Conservation (phyloP, 139 green algal species). For the Tetraselmis striata region DNA sequence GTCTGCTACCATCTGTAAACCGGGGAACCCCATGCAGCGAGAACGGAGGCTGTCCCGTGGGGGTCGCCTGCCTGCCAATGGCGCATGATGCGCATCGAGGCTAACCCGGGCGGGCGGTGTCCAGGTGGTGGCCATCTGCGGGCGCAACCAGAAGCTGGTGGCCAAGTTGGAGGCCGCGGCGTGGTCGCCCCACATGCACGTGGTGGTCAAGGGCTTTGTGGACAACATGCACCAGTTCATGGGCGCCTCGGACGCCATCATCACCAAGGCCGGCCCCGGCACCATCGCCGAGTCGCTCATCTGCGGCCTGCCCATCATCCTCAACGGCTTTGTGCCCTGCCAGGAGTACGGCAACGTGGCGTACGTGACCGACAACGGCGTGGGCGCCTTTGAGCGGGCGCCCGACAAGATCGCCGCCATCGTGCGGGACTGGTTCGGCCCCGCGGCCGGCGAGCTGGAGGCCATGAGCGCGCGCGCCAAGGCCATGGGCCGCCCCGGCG, state of each 20-base stretch:
- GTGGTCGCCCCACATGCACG: conserved; percentile 22
- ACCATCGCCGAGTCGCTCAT: conserved; percentile 97
- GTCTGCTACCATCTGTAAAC: too few species aligned
- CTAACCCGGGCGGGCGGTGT: too few species aligned
- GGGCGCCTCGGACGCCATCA: conserved; percentile 76
- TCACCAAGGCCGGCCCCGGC: conserved; percentile 81
- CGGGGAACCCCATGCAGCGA: too few species aligned
- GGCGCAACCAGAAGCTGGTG: conserved; percentile 80
- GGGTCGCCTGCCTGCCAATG: too few species aligned
- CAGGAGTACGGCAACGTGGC: conserved; percentile 36
- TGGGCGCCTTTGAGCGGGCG: conserved; percentile 66
- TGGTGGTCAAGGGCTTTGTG: conserved; percentile 75
- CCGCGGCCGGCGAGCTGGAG: not conserved
- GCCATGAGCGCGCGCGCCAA: conserved; percentile 14
- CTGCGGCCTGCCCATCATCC: conserved; percentile 85
- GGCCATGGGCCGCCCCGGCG: conserved; percentile 47
- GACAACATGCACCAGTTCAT: conserved; percentile 93
- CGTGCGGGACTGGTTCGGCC: conserved; percentile 34
- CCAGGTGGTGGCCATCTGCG: conserved; percentile 89
- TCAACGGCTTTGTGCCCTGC: conserved; percentile 93
- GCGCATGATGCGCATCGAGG: too few species aligned
- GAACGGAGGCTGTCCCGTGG: too few species aligned
- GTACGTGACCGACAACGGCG: conserved; percentile 32
- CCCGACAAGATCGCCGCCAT: conserved; percentile 62
- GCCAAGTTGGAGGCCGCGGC: conserved; percentile 39